Base-by-base conservation (phyloP, 1,284 basidiomycete species). In the Leccinum solheimii region DNA sequence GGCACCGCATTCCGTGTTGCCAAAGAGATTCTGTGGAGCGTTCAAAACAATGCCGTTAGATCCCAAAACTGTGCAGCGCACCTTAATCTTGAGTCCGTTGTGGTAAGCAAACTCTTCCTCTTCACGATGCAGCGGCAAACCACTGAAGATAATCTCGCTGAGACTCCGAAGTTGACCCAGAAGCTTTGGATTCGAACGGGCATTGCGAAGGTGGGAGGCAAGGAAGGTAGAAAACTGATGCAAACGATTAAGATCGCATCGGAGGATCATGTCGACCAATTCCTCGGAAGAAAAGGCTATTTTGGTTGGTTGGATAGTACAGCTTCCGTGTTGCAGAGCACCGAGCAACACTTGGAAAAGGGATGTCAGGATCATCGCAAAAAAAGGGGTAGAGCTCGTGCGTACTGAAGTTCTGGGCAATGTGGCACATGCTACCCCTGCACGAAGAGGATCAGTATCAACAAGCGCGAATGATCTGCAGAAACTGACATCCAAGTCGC, bases 401-500 rank as follows among this genome's bases (percentile, higher is more conserved):
- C 86, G 77, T 73, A 87, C 87, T 84, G 77, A 86, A 87, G 52
- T 79, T 80, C 70, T 88, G 85, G 43, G 73, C 87, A 60, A 88
- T 86, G 69, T 89, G 87, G 66, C 86, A 88, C 85, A 88, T 85
- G 75, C 85, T 86, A 64, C 86, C 87, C 79, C 86, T 87, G 74
- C 2, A 61, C 64, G 66, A 68, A 75, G 70, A 70, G 76, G 72
- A 68, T 72, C 66, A 64, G 50, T 55, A 67, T 58, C 58, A 62
- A 60, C 56, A 50, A 56, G 53, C 11, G 48, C 3, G 60, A 68
- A 62, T 27, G 61, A 65, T 64, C 54, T 61, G 66, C 62, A 61
- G 64, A 48, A 64, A 59, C 86, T 75, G 68, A 87, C 86, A 88
- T 85, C 82, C 81, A 86, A n/a, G 80, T 78, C 32, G 82, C 83